Conservation (phyloP, 805 yeast genomes). For the Wickerhamiella kurtzmanii region DNA sequence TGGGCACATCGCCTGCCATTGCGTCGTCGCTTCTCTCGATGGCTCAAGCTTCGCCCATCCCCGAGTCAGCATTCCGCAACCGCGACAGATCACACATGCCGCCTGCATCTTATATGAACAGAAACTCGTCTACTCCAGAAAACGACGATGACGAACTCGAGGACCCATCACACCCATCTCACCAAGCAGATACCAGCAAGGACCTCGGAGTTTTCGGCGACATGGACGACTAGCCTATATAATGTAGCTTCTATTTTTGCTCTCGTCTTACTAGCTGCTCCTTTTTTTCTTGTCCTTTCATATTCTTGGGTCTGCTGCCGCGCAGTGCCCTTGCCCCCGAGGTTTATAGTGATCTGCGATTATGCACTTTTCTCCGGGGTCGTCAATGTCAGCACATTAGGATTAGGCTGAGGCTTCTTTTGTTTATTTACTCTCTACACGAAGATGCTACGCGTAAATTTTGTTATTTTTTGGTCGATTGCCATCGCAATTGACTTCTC, state of each 20-base stretch:
- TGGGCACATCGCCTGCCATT: conserved; percentile 6
- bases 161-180: not conserved
- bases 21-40: conserved; percentile 9
- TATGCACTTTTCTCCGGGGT: no score
- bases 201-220: not conserved
- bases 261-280: no score
- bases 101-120: not conserved
- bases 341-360: no score
- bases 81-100: not conserved
- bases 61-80: not conserved
- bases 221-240: not conserved
- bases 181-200: not conserved
- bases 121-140: not conserved
- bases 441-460: no score
- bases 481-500: not conserved
- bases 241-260: no score
- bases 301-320: no score
- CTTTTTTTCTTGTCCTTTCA: no score
- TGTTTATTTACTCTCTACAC: no score
- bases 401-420: no score
- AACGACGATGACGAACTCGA: not conserved
- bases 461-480: no score
- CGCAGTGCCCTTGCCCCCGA: no score
- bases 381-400: no score
- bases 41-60: not conserved